Evolutionary conservation across 306 rosid species (phyloP).

Genomic region (Cotoneaster glaucophyllus): DNA sequence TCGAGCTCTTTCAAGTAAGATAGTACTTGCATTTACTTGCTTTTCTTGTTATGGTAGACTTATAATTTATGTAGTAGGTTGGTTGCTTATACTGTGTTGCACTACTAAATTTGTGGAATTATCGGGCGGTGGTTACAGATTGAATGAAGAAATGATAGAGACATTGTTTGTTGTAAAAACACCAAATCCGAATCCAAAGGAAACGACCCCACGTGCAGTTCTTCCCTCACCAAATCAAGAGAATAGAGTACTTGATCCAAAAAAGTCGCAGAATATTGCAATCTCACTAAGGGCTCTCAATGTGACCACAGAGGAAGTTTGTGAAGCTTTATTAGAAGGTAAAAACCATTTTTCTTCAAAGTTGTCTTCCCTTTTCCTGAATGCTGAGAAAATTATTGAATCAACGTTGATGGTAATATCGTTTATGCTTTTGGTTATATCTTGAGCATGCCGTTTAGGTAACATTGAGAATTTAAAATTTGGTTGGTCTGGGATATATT

Average conservation of each 20-base stretch:
- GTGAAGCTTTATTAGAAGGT: conserved; percentile 92
- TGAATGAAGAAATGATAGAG: conserved; percentile 95
- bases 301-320: conserved; percentile 79
- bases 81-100: conserved; percentile 13
- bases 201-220: conserved; percentile 41
- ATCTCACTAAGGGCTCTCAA: conserved; percentile 77
- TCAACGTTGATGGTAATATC: background rate
- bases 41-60: background rate
- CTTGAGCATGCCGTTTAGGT: background rate
- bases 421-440: background rate
- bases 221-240: conserved; percentile 43
- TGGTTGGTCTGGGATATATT: background rate
- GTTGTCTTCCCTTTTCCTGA: background rate
- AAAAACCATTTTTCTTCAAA: background rate
- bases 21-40: background rate
- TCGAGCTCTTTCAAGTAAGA: conserved; percentile 91
- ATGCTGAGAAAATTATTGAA: background rate
- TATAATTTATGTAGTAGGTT: background rate
- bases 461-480: background rate
- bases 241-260: conserved; percentile 77
- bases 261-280: conserved; percentile 87
- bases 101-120: conserved; percentile 11
- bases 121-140: conserved; percentile 40
- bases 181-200: conserved; percentile 34
- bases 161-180: conserved; percentile 68